A percentile compares a stretch with the other conserved stretches of the same genome.
Evolutionary conservation across 75 land plant genomes (phyloP).

Genomic region (Selaginella tamariscina): DNA sequence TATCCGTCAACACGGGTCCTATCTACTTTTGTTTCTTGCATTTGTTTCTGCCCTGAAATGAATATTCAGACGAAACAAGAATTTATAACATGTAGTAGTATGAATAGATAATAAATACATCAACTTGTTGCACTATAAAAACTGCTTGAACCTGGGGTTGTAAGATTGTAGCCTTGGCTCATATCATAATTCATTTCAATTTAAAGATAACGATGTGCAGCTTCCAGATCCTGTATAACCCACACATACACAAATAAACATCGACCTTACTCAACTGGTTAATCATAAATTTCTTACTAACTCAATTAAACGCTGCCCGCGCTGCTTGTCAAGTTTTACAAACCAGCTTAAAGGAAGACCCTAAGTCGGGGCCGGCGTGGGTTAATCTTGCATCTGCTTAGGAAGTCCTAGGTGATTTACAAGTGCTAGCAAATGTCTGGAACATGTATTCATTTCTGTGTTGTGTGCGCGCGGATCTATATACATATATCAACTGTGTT

Average conservation of each 20-base stretch:
- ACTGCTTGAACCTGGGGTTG: too few species aligned
- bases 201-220: too few species aligned
- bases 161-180: too few species aligned
- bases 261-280: too few species aligned
- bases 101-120: constrained; percentile 14
- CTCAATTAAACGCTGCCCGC: too few species aligned
- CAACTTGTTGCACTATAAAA: too few species aligned
- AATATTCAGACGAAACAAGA: neutral
- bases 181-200: too few species aligned
- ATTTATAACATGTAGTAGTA: neutral
- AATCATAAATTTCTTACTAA: too few species aligned
- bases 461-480: neutral
- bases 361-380: constrained; percentile 52
- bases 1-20: constrained; percentile 56
- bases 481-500: too few species aligned
- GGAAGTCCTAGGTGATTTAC: constrained; percentile 36
- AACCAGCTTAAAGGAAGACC: constrained; percentile 48
- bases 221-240: too few species aligned
- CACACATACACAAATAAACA: constrained; percentile 34
- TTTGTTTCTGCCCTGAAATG: neutral
- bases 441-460: constrained; percentile 36
- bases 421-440: constrained; percentile 54
- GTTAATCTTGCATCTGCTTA: constrained; percentile 64
- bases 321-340: constrained; percentile 56
- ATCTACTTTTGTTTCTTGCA: constrained; percentile 13